Base-by-base conservation (phyloP, 2,329 filamentous ascomycete species). In the Spiromastix sp. region DNA sequence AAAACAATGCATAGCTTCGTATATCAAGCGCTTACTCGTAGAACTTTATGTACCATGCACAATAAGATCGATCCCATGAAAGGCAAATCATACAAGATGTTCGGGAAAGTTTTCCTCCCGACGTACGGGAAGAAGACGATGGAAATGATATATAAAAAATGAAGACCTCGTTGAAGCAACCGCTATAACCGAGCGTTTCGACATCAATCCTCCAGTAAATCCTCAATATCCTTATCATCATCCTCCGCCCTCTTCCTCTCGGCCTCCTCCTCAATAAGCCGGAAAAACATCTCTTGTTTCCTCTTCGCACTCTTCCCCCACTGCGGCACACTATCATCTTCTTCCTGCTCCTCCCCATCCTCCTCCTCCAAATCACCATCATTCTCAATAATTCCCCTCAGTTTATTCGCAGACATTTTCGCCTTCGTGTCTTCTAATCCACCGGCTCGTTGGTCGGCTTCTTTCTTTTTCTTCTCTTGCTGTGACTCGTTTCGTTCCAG, bases 141-240 rank as follows among this genome's bases (percentile, higher is more conserved):
- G n/a, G n/a, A n/a, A n/a, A n/a, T n/a, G n/a, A n/a, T n/a, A n/a
- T n/a, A n/a, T n/a, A n/a, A n/a, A n/a, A n/a, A n/a, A n/a, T n/a
- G n/a, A n/a, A n/a, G n/a, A n/a, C n/a, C n/a, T n/a, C n/a, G n/a
- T n/a, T n/a, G n/a, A n/a, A n/a, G n/a, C n/a, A n/a, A n/a, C n/a
- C n/a, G n/a, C n/a, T n/a, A n/a, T n/a, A n/a, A n/a, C n/a, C n/a
- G n/a, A n/a, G n/a, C n/a, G n/a, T n/a, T n/a, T n/a, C n/a, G n/a
- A n/a, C n/a, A 24, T 60, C 54, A 70, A 51, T 76, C 69, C 47
- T 73, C 68, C 55, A 86, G 57, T 48, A 80, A 75, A 58, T 86
- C 78, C 52, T 77, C 72, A 47, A 87, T 80, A 55, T 86, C 80
- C 60, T 81, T 80, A 55, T 85, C 79, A 41, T 80, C 75, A 45